Evolutionary conservation across 179 eudicot species (phyloP), one percentile per base, ranked within the genome.

Genomic region (Dionaea muscipula): DNA sequence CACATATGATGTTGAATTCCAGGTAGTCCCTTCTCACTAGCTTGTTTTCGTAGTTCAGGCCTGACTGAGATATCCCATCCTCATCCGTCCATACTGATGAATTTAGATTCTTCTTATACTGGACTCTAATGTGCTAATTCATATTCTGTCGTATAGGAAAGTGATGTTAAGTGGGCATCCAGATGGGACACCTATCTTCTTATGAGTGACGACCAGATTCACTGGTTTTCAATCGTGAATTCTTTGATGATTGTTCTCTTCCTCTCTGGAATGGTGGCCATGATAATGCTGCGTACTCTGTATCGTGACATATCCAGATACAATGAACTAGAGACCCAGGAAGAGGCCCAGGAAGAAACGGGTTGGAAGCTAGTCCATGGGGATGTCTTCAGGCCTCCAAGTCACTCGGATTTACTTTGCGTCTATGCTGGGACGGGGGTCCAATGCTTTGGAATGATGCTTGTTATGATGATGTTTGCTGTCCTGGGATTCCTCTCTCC

Each of bases 231-330:
- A 44, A 75, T 76, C 12, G 66, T 76, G 26, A 72, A 76, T 54
- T 76, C 81, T 0, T 66, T 76, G 64, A 76, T 76, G 81, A 76
- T 76, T 38, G 81, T 76, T 35, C 69, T 76, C 23, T 76, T 76
- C 59, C 77, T 76, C 51, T 76, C 81, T 27, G 81, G 81, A 24
- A 76, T 76, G 81, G 81, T 76, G 47, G 81, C 81, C 22, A 76
- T 76, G 81, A 76, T 76, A 68, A 76, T 76, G 81, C 55, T 76
- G 37, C 74, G 81, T 35, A 76, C 81, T 19, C 69, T 76, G 23
- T 76, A 76, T 52, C 74, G 81, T 38, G 81, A 76, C 62, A 76
- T 76, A 35, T 72, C 81, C 39, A 76, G 69, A 51, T 76, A 76
- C 61, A 76, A 76, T 28, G 77, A 76, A 36, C 68, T 76, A 17